Percentiles rank a stretch among this genome's conserved stretches.
Evolutionary conservation across 192 early-diverging fungal genomes (phyloP).

Genomic region (Coemansia erecta): DNA sequence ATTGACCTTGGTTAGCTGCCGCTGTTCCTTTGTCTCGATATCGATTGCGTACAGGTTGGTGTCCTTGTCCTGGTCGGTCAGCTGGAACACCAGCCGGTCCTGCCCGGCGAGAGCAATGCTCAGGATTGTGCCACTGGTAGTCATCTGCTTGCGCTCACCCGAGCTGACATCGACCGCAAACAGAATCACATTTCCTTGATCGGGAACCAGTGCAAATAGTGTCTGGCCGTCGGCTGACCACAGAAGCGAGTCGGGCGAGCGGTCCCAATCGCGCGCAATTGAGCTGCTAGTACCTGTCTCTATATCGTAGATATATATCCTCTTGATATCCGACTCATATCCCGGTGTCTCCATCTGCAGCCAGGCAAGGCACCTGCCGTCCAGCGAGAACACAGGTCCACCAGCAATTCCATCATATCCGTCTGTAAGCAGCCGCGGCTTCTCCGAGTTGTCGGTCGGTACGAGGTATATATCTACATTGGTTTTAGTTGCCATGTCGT

Average conservation of each 20-base stretch:
- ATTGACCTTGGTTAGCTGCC: conserved; percentile 54
- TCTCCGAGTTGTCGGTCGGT: neutral
- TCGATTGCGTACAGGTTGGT: conserved; percentile 35
- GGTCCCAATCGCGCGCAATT: conserved; percentile 54
- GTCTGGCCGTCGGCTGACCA: conserved; percentile 60
- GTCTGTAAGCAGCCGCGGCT: conserved; percentile 45
- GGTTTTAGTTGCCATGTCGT: conserved; percentile 63
- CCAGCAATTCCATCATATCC: conserved; percentile 58
- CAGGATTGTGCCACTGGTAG: conserved; percentile 9
- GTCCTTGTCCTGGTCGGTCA: conserved; percentile 46
- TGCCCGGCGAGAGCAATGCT: conserved; percentile 7
- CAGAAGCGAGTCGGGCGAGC: conserved; percentile 56
- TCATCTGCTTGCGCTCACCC: conserved; percentile 36
- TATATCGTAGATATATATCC: conserved; percentile 57
- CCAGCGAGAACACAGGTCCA: conserved; percentile 60
- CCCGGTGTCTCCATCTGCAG: conserved; percentile 73
- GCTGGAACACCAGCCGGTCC: conserved; percentile 39
- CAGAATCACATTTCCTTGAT: conserved; percentile 59
- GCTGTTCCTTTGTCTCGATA: conserved; percentile 25
- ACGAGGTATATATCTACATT: conserved; percentile 61
- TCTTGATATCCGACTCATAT: conserved; percentile 75
- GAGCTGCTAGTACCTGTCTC: neutral
- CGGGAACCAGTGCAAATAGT: conserved; percentile 62
- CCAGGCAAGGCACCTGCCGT: conserved; percentile 68
- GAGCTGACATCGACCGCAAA: conserved; percentile 34